Percentiles rank a stretch among this genome's conserved stretches.
These are phyloP conservation scores for Dacryopinax primogenitus DNA, from an alignment of 768 basidiomycete species.

Conservation along the genomic window DNA sequence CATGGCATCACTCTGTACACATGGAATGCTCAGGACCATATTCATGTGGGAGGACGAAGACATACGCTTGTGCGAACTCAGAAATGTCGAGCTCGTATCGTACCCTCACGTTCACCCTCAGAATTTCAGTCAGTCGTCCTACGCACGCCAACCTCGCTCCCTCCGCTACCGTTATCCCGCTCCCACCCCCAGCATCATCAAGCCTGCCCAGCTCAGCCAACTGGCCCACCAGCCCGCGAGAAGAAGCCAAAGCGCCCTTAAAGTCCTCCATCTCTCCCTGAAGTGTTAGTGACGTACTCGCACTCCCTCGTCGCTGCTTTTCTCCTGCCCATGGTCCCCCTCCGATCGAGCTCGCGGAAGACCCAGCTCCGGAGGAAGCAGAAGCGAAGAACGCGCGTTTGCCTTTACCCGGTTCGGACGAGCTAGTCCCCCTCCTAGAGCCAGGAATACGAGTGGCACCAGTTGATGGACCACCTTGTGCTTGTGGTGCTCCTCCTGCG, in stretches of 20 bases:
- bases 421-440: constrained; percentile 14
- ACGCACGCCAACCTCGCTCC: constrained; percentile 50
- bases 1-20: constrained; percentile 57
- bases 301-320: not conserved
- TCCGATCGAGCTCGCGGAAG: not conserved
- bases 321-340: not conserved
- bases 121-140: constrained; percentile 46
- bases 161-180: constrained; percentile 36
- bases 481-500: too few species aligned
- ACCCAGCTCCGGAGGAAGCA: constrained; percentile 13
- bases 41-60: constrained; percentile 13
- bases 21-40: not conserved
- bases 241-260: not conserved
- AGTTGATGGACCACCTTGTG: too few species aligned
- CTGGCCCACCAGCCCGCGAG: not conserved
- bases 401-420: not conserved
- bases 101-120: constrained; percentile 61
- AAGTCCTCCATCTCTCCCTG: not conserved
- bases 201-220: not conserved
- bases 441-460: not conserved
- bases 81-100: constrained; percentile 57
- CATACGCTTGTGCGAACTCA: constrained; percentile 67
- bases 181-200: constrained; percentile 19
- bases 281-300: not conserved
- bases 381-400: constrained; percentile 20